These are phyloP conservation scores for Vanderwaltozyma yarrowii DNA, from an alignment of 805 yeast genomes.

Conservation along the genomic window DNA sequence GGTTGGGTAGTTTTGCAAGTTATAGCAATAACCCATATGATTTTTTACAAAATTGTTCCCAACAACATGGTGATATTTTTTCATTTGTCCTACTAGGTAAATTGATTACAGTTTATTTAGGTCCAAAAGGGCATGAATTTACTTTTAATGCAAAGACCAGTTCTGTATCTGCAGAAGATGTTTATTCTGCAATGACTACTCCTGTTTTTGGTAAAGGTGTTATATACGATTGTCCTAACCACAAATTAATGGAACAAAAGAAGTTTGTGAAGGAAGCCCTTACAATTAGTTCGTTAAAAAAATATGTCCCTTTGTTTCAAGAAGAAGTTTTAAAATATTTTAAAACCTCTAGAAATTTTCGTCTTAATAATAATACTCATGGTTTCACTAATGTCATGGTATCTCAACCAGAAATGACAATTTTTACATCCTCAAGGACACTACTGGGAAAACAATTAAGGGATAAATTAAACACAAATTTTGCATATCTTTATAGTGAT, in stretches of 20 bases:
- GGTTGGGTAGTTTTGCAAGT: constrained; percentile 84
- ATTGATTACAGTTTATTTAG: constrained; percentile 90
- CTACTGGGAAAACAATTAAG: constrained; percentile 89
- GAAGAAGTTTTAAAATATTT: constrained; percentile 69
- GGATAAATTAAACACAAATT: constrained; percentile 64
- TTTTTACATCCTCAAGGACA: constrained; percentile 90
- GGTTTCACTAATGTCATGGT: constrained; percentile 63
- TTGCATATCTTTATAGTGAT: constrained; percentile 80
- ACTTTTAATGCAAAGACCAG: constrained; percentile 81
- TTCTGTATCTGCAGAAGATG: constrained; percentile 94
- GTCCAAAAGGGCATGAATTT: constrained; percentile 97
- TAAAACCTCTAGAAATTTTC: constrained; percentile 34
- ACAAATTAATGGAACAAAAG: constrained; percentile 94
- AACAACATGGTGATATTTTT: constrained; percentile 85
- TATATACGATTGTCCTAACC: constrained; percentile 91
- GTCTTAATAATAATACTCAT: constrained; percentile 17
- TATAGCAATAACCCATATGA: constrained; percentile 93
- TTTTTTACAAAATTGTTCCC: constrained; percentile 69
- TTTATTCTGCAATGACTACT: constrained; percentile 94
- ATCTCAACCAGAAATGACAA: constrained; percentile 89
- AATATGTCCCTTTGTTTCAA: constrained; percentile 80
- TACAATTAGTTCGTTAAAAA: constrained; percentile 71
- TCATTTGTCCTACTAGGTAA: constrained; percentile 84
- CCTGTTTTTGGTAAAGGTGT: constrained; percentile 98
- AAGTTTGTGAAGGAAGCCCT: constrained; percentile 88